A percentile compares a stretch with the other conserved stretches of the same genome.
Evolutionary conservation across 495 filamentous ascomycete genomes (phyloP).

Genomic region (Aspergillus bridgeri): DNA sequence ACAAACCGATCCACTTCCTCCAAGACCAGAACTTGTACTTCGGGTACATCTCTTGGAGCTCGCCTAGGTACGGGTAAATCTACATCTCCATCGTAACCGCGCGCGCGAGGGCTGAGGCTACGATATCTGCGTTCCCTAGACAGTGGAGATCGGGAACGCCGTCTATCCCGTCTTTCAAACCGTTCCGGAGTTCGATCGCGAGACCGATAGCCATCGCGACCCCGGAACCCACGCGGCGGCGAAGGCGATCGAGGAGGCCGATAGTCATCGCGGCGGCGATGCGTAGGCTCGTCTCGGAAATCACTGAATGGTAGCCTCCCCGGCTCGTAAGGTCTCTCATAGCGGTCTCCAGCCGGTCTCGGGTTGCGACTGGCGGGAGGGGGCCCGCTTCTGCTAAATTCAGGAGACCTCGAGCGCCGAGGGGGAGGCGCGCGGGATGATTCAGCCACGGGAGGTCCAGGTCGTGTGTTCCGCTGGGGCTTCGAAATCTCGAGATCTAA

Average conservation of each 20-base stretch:
- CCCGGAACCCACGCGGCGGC: constrained; percentile 56
- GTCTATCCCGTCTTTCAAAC: constrained; percentile 57
- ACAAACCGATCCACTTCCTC: constrained; percentile 71
- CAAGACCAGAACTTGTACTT: constrained; percentile 82
- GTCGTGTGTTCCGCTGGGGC: constrained; percentile 71
- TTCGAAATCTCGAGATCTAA: constrained; percentile 93
- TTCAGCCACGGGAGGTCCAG: constrained; percentile 39
- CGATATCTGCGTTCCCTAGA: constrained; percentile 59
- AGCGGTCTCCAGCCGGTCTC: constrained; percentile 39
- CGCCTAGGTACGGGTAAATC: constrained; percentile 71
- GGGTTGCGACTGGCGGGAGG: constrained; percentile 32
- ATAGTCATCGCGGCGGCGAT: constrained; percentile 60
- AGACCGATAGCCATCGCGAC: constrained; percentile 67
- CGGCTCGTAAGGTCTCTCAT: constrained; percentile 40
- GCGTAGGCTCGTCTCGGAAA: constrained; percentile 47
- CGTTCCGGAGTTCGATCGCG: constrained; percentile 55
- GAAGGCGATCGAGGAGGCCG: constrained; percentile 55
- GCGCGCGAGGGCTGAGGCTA: constrained; percentile 61
- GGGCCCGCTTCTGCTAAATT: constrained; percentile 51
- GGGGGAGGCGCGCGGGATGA: constrained; percentile 35
- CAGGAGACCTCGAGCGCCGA: constrained; percentile 68
- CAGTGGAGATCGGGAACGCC: constrained; percentile 67
- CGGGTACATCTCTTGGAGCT: constrained; percentile 73
- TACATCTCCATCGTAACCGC: constrained; percentile 53
- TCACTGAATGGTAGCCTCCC: constrained; percentile 41